phyloP scores from a whole-genome alignment of 306 rosid genomes.

The Rosa chinensis region DNA sequence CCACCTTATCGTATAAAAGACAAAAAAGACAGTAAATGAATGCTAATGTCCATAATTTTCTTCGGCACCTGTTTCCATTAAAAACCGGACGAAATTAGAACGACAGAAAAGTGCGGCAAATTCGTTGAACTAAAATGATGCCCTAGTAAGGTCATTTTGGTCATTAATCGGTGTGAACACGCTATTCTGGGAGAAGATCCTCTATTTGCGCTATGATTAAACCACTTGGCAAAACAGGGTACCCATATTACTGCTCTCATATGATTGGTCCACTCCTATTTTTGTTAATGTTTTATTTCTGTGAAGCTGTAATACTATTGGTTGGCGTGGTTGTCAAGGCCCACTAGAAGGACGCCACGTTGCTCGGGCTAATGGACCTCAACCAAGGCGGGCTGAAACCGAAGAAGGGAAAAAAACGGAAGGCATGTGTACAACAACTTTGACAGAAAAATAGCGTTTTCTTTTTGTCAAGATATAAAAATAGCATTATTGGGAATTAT shows the following conservation, averaged over 20 bases:
- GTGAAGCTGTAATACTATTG: neutral
- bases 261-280: conserved; percentile 1
- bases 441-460: neutral
- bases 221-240: neutral
- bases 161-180: conserved; percentile 33
- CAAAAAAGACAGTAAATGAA: no score
- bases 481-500: neutral
- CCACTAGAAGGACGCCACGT: neutral
- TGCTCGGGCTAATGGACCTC: neutral
- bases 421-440: neutral
- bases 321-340: neutral
- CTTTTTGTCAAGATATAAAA: no score
- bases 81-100: neutral
- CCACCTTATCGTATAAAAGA: no score
- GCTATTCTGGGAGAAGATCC: conserved; percentile 24
- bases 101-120: neutral
- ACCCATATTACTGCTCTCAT: neutral
- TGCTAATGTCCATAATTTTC: no score
- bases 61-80: neutral
- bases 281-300: neutral
- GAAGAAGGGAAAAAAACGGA: neutral
- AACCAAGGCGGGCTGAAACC: neutral
- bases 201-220: neutral
- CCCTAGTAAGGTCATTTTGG: conserved; percentile 13
- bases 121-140: neutral